Base-by-base conservation (phyloP, 2,329 filamentous ascomycete genomes). In the Pseudogymnoascus pannorum region DNA sequence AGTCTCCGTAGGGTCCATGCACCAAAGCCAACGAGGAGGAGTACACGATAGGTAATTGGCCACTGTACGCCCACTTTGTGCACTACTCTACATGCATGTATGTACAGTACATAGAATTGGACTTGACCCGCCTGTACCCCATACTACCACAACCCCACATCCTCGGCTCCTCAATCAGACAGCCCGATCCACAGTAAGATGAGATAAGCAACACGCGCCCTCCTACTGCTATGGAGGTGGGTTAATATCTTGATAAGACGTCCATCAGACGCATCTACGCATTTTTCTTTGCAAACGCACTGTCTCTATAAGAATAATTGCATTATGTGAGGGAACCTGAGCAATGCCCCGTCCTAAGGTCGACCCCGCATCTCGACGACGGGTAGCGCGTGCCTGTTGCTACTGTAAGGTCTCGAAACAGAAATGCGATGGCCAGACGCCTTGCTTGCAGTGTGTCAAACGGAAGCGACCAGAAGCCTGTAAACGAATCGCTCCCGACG, bases 391-490 rank as follows among this genome's bases (percentile, higher is more conserved):
- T 22, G 60, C 60, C 12, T 62, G 60, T n/a, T 14, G 11, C 16
- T 35, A 57, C 44, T 62, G 60, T 16, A 62, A 59, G 51, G 60
- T 58, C 16, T 59, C 51, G 12, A 62, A 62, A 57, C 58, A 62
- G 40, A 57, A 58, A 8, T 62, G 60, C 22, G 60, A 62, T 22
- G 40, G 57, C n/a, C 38, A 60, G 29, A 20, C 51, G 24, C 60
- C 60, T 14, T 62, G 60, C 38, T 35, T 18, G 4, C 38, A 38
- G n/a, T 62, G 60, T 42, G 7, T 62, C 16, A 59, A 62, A 58
- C 48, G 40, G 18, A 48, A 59, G n/a, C 38, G 60, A 18, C 18
- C 40, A 36, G 42, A 22, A n/a, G 16, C 44, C 22, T 60, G 59
- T 35, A 51, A 22, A 20, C 20, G 38, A 8, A 4, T 20, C n/a